Percentiles rank a stretch among this genome's conserved stretches.
Evolutionary conservation across 2,329 filamentous ascomycete genomes (phyloP).

Genomic region (Sclerotiophoma versabilis): DNA sequence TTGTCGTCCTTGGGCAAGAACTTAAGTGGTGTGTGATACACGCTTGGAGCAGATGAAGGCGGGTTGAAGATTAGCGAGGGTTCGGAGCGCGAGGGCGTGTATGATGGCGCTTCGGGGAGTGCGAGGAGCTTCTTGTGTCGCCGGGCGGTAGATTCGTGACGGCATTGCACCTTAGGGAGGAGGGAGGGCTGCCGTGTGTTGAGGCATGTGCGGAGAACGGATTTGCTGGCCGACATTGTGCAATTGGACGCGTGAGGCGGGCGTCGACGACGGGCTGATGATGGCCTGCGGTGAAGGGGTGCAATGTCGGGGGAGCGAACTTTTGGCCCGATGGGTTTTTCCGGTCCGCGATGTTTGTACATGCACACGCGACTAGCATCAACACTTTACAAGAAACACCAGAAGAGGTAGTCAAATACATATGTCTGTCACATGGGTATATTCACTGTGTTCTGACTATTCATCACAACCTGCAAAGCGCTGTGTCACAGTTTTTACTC

Average conservation of each 20-base stretch:
- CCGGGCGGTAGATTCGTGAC: slow-evolving; percentile 55
- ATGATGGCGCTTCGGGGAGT: slow-evolving; percentile 55
- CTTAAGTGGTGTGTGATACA: slow-evolving; percentile 69
- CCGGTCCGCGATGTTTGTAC: slow-evolving; percentile 26
- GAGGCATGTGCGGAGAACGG: slow-evolving; percentile 35
- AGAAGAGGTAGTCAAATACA: background rate
- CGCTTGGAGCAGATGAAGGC: slow-evolving; percentile 67
- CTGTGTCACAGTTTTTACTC: too few species aligned
- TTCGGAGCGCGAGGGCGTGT: slow-evolving; percentile 39
- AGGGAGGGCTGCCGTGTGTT: slow-evolving; percentile 27
- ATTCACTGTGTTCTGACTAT: slow-evolving; percentile 11
- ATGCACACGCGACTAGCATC: slow-evolving; percentile 13
- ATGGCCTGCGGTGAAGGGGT: slow-evolving; percentile 22
- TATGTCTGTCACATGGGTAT: slow-evolving; percentile 9
- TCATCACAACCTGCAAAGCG: background rate
- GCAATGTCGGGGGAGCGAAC: slow-evolving; percentile 22
- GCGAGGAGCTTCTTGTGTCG: slow-evolving; percentile 56
- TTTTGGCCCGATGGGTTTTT: slow-evolving; percentile 34
- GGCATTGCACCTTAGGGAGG: slow-evolving; percentile 41
- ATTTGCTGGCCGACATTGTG: slow-evolving; percentile 46
- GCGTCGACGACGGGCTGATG: slow-evolving; percentile 14
- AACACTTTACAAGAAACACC: background rate
- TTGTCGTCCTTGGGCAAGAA: slow-evolving; percentile 68
- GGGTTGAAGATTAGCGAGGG: slow-evolving; percentile 65
- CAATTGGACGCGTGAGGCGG: slow-evolving; percentile 20